These are phyloP conservation scores for Coniferiporia sulphurascens DNA, from an alignment of 1,284 basidiomycete species.

Conservation along the genomic window DNA sequence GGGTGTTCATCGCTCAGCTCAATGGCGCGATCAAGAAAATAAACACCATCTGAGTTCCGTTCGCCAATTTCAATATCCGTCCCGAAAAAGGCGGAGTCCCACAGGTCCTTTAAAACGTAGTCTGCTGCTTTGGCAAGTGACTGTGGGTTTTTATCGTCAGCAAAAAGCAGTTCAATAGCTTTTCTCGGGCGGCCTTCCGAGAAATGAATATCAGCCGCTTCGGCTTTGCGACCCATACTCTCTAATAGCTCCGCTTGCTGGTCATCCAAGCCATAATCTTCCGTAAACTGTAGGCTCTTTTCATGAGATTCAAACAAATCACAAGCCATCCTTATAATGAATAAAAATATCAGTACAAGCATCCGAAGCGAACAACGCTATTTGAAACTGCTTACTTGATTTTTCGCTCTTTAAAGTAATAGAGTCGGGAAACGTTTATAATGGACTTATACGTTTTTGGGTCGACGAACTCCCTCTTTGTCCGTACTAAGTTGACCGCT, in stretches of 20 bases:
- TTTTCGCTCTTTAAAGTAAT: constrained; percentile 43
- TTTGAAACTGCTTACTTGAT: constrained; percentile 35
- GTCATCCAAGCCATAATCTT: constrained; percentile 49
- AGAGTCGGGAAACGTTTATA: constrained; percentile 44
- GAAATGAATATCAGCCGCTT: constrained; percentile 55
- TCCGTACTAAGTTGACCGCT: constrained; percentile 43
- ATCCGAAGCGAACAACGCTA: background rate
- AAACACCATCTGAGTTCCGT: background rate
- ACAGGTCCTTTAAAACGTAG: constrained; percentile 11
- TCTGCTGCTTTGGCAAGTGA: constrained; percentile 8
- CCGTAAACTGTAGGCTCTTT: constrained; percentile 53
- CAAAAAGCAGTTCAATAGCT: constrained; percentile 44
- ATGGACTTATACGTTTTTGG: constrained; percentile 36
- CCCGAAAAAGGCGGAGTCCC: constrained; percentile 15
- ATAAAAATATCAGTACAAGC: too few relatives aligned
- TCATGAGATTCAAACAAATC: constrained; percentile 47
- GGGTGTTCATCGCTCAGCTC: background rate
- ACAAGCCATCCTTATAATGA: constrained; percentile 38
- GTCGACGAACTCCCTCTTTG: constrained; percentile 31
- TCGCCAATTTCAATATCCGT: background rate
- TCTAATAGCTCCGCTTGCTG: constrained; percentile 49
- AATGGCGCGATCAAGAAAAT: background rate
- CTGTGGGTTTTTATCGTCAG: constrained; percentile 25
- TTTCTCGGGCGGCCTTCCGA: constrained; percentile 43
- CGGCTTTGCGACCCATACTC: constrained; percentile 36